phyloP scores from a whole-genome alignment of 306 rosid species.

The Amphicarpaea edgeworthii region DNA sequence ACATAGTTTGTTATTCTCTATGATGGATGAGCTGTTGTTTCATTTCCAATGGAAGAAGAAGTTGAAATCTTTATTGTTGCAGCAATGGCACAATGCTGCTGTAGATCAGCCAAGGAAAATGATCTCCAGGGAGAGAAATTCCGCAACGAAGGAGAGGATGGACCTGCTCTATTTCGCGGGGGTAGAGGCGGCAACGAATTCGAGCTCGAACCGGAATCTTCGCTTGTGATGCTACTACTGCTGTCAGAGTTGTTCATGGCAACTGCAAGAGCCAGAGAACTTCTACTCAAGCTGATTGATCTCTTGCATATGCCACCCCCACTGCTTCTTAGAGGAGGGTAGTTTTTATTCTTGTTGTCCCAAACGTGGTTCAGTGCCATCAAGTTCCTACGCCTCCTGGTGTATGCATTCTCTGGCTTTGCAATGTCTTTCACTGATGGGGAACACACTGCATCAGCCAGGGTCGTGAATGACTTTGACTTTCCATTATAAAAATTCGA shows the following conservation, averaged over 20 bases:
- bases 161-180: slow-evolving; percentile 44
- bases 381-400: slow-evolving; percentile 71
- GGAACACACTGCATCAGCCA: slow-evolving; percentile 62
- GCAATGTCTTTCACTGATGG: slow-evolving; percentile 66
- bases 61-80: slow-evolving; percentile 50
- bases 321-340: slow-evolving; percentile 59
- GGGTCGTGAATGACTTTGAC: slow-evolving; percentile 80
- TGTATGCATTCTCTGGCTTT: slow-evolving; percentile 86
- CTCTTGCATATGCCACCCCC: slow-evolving; percentile 82
- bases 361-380: slow-evolving; percentile 63
- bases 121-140: slow-evolving; percentile 59
- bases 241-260: slow-evolving; percentile 75
- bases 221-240: slow-evolving; percentile 64
- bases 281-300: slow-evolving; percentile 70
- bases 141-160: slow-evolving; percentile 44
- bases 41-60: slow-evolving; percentile 43
- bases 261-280: slow-evolving; percentile 80
- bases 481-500: slow-evolving; percentile 80
- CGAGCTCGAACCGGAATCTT: slow-evolving; percentile 62
- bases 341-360: slow-evolving; percentile 73
- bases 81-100: slow-evolving; percentile 61
- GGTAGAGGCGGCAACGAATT: slow-evolving; percentile 60
- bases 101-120: slow-evolving; percentile 70
- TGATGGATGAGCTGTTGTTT: slow-evolving; percentile 46
- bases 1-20: slow-evolving; percentile 15